Evolutionary conservation across 1,284 basidiomycete species (phyloP).

Genomic region (Grifola frondosa): DNA sequence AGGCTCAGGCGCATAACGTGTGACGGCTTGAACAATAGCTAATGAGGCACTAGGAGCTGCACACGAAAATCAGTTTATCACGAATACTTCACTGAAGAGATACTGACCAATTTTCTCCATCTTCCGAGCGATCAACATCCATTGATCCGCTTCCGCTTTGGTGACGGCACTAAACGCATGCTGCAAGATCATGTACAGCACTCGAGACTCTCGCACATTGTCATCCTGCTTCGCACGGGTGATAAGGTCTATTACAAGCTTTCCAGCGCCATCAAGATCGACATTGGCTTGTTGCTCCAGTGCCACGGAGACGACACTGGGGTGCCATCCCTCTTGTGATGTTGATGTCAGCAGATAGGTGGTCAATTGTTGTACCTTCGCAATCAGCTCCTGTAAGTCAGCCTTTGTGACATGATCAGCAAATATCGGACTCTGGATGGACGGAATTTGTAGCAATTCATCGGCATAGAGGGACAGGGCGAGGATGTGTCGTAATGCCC

Average conservation of each 20-base stretch:
- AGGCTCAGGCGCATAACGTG: constrained; percentile 64
- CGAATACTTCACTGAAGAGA: constrained; percentile 27
- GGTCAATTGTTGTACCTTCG: constrained; percentile 57
- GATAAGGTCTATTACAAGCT: constrained; percentile 45
- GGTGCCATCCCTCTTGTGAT: constrained; percentile 53
- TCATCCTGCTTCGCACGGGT: constrained; percentile 41
- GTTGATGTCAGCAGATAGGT: constrained; percentile 67
- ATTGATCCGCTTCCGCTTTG: constrained; percentile 68
- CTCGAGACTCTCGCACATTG: constrained; percentile 51
- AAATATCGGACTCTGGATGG: constrained; percentile 50
- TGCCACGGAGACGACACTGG: constrained; percentile 39
- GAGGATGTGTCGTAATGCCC: constrained; percentile 65
- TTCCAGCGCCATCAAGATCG: constrained; percentile 32
- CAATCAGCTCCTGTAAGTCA: constrained; percentile 45
- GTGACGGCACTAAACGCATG: constrained; percentile 61
- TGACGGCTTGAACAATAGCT: constrained; percentile 64
- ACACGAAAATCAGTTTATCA: neutral
- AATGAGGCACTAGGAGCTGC: constrained; percentile 69
- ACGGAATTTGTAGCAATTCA: constrained; percentile 54
- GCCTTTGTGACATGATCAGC: constrained; percentile 34
- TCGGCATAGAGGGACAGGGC: constrained; percentile 57
- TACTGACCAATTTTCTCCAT: constrained; percentile 60
- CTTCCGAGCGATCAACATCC: constrained; percentile 69
- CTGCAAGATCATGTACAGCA: constrained; percentile 60
- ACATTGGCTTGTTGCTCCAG: constrained; percentile 22